Conservation (phyloP, 164 flowering plant genomes). For the Pachysandra terminalis region DNA sequence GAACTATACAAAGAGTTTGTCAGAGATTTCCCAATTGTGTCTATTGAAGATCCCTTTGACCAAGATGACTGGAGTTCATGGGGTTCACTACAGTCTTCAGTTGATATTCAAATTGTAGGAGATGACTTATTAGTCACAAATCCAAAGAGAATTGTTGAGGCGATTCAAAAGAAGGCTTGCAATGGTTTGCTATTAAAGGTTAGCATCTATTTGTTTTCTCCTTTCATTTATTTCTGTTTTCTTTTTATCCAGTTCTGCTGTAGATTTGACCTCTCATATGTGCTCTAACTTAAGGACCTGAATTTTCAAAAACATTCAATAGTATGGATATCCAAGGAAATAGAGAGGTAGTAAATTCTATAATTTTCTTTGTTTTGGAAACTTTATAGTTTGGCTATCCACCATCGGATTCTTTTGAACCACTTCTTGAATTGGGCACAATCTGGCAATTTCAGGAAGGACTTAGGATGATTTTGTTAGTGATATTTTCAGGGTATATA, state of each 20-base stretch:
- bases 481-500: too few relatives aligned
- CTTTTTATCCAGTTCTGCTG: neutral
- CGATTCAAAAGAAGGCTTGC: slow-evolving; percentile 84
- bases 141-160: slow-evolving; percentile 87
- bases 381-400: neutral
- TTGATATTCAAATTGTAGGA: slow-evolving; percentile 91
- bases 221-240: neutral
- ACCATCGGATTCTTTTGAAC: neutral
- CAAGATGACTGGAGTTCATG: slow-evolving; percentile 98
- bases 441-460: neutral
- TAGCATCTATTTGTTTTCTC: slow-evolving; percentile 14
- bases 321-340: neutral
- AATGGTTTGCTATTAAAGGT: slow-evolving; percentile 84
- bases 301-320: neutral
- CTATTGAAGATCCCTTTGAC: slow-evolving; percentile 99
- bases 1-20: slow-evolving; percentile 85
- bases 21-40: slow-evolving; percentile 88
- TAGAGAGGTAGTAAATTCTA: neutral
- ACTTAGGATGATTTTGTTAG: neutral
- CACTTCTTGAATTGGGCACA: neutral
- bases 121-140: slow-evolving; percentile 97
- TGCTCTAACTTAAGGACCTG: neutral
- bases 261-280: neutral
- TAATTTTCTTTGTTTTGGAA: neutral
- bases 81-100: slow-evolving; percentile 74